Percentiles rank a stretch among this genome's conserved stretches.
phyloP scores from a whole-genome alignment of 176 grass and related monocot genomes.

The Rhynchospora breviuscula region DNA sequence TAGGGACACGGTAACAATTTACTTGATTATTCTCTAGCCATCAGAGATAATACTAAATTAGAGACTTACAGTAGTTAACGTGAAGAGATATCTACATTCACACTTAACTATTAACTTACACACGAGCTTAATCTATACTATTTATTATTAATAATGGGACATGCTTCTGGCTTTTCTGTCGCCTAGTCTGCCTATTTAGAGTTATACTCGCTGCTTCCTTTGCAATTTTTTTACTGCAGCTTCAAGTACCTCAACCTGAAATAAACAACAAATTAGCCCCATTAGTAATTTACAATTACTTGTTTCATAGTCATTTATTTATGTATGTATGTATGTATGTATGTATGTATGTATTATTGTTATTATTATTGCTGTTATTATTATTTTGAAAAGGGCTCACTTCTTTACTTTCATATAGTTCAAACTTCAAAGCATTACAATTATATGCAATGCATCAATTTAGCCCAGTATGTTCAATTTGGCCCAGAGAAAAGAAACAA shows the following conservation, averaged over 20 bases:
- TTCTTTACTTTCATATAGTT: too few species aligned
- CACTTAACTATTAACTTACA: slow-evolving; percentile 3
- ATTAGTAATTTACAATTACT: neutral
- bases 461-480: too few species aligned
- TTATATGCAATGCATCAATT: too few species aligned
- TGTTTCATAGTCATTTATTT: neutral
- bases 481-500: too few species aligned
- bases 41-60: slow-evolving; percentile 17
- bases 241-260: slow-evolving; percentile 55
- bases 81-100: slow-evolving; percentile 18
- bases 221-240: slow-evolving; percentile 25
- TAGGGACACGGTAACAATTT: slow-evolving; percentile 16
- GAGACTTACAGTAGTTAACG: slow-evolving; percentile 26
- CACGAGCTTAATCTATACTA: slow-evolving; percentile 19
- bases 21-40: neutral
- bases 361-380: too few species aligned
- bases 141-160: neutral
- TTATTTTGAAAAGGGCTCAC: too few species aligned
- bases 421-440: too few species aligned
- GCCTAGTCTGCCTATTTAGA: neutral
- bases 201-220: neutral
- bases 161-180: slow-evolving; percentile 2
- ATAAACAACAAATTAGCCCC: slow-evolving; percentile 16
- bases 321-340: too few species aligned
- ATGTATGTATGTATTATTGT: too few species aligned